phyloP scores from a whole-genome alignment of 805 yeast species.

The Saturnispora gosingensis region DNA sequence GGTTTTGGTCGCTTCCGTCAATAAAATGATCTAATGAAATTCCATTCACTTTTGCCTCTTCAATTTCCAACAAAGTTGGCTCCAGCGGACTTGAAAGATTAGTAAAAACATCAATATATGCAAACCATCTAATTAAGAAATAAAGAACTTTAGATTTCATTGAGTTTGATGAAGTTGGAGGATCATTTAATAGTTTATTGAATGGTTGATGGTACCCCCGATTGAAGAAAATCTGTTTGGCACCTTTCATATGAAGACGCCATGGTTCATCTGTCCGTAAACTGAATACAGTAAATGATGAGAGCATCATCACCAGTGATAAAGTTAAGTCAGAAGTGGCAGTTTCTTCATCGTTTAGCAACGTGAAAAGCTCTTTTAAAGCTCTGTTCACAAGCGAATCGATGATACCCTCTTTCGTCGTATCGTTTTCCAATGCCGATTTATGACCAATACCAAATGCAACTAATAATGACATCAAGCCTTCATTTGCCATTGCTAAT shows the following conservation, averaged over 20 bases:
- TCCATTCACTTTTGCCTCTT: background rate
- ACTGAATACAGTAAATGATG: constrained; percentile 45
- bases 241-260: constrained; percentile 60
- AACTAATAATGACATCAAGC: constrained; percentile 47
- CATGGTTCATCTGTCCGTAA: constrained; percentile 39
- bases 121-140: constrained; percentile 61
- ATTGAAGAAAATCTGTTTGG: constrained; percentile 51
- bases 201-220: constrained; percentile 35
- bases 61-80: constrained; percentile 22
- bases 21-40: background rate
- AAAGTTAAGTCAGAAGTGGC: constrained; percentile 59
- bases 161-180: constrained; percentile 9
- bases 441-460: constrained; percentile 40
- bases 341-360: constrained; percentile 41
- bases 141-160: constrained; percentile 33
- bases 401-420: constrained; percentile 29
- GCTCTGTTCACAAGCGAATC: constrained; percentile 48
- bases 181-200: constrained; percentile 18
- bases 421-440: constrained; percentile 18
- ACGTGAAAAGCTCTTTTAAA: constrained; percentile 43
- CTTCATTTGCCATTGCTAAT: constrained; percentile 52
- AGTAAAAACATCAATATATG: constrained; percentile 57
- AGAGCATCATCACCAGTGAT: constrained; percentile 49
- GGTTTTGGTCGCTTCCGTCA: constrained; percentile 6
- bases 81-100: constrained; percentile 45